Base-by-base conservation (phyloP, 108 stramenopile species). In the Ochromonas danica region DNA sequence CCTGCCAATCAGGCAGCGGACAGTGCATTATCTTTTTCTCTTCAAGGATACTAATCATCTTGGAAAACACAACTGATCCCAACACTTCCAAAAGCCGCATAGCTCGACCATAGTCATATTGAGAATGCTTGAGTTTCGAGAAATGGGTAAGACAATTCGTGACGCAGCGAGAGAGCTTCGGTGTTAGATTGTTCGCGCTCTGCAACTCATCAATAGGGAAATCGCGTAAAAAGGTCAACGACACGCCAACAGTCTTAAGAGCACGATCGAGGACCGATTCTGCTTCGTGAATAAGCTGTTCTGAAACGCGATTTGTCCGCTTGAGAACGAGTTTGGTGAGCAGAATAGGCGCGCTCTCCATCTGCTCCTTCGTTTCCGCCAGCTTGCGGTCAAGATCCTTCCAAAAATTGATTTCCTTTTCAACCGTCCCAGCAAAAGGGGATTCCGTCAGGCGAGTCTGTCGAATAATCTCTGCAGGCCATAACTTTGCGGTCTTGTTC, bases 331-430 rank as follows among this genome's bases (percentile, higher is more conserved):
- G 72, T 36, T 42, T 75, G 14, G 72, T 75, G 14, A 75, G 38
- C 36, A 75, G 40, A 60, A 60, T 33, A 22, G 43, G 45, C 3
- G 72, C n/a, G 38, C 45, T 75, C 6, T 75, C 72, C 40, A 75
- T 30, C 38, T 75, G 72, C 3, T 57, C 43, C 31, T 42, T 75
- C 6, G 72, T 57, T 27, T 75, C 72, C 3, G 17, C 31, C 3
- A 75, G 72, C 72, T 75, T 75, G 6, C 43, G 14, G 40, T 75
- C 72, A 6, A 75, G 38, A 42, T 75, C 72, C 25, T 42, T 39
- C 72, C 72, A 75, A 41, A 75, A 75, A 45, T 75, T 60, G 28
- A 75, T 60, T 60, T 75, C 72, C 41, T 75, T 75, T 27, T 45
- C 43, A 31, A 75, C 27, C 3, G 36, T 41, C 6, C 45, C 43